phyloP scores from a whole-genome alignment of 2,329 filamentous ascomycete genomes.

The Aspergillus ibericus region DNA sequence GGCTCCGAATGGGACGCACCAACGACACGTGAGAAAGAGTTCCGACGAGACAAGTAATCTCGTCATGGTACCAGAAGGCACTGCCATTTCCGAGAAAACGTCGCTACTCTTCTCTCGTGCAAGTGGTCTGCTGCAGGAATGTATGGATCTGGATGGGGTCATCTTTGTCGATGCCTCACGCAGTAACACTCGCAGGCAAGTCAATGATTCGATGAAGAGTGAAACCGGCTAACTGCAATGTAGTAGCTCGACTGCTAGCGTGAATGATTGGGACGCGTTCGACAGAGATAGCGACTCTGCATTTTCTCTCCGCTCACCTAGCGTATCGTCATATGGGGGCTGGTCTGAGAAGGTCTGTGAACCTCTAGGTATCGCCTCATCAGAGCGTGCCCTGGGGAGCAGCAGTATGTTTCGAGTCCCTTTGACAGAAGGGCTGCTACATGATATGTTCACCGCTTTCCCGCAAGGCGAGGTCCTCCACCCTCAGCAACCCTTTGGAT shows the following conservation, averaged over 20 bases:
- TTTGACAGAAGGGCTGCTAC: constrained; percentile 17
- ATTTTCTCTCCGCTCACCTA: constrained; percentile 7
- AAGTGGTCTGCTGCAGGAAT: constrained; percentile 42
- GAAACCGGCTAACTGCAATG: neutral
- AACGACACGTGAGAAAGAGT: constrained; percentile 9
- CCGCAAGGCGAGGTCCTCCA: constrained; percentile 19
- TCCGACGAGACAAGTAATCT: constrained; percentile 14
- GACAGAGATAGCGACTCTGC: constrained; percentile 3
- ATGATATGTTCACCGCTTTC: constrained; percentile 18
- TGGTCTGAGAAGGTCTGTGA: constrained; percentile 20
- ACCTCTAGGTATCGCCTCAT: constrained; percentile 10
- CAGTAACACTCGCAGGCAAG: constrained; percentile 23
- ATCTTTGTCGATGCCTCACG: constrained; percentile 28
- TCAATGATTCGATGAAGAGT: neutral
- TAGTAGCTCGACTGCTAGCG: constrained; percentile 13
- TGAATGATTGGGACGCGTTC: constrained; percentile 14
- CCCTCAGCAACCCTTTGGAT: neutral
- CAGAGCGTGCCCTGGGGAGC: neutral
- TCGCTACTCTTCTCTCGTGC: constrained; percentile 43
- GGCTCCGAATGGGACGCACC: constrained; percentile 1
- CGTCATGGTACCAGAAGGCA: constrained; percentile 13
- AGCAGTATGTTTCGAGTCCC: neutral
- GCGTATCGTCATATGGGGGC: constrained; percentile 8
- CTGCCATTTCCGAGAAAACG: constrained; percentile 9
- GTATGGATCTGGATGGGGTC: constrained; percentile 41